Conservation (phyloP, 805 yeast genomes). For the Suhomyces xylopsoci region DNA sequence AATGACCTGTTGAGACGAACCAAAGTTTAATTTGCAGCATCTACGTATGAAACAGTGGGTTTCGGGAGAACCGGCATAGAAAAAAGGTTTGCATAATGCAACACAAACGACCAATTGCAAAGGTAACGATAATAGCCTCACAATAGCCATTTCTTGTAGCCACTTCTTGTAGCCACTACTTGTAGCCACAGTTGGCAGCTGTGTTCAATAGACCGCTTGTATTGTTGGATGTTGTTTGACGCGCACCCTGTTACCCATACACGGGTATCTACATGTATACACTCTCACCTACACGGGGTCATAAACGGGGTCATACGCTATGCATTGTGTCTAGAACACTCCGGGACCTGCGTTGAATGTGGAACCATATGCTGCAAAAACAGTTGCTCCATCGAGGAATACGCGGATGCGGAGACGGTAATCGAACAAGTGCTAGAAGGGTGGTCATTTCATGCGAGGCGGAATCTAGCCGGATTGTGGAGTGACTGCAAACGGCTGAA, state of each 20-base stretch:
- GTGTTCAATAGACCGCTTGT: neutral
- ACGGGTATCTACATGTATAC: no score
- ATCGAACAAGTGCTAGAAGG: no score
- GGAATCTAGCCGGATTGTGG: neutral
- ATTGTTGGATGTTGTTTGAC: neutral
- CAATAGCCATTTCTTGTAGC: neutral
- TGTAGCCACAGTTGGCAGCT: neutral
- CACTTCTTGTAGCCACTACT: neutral
- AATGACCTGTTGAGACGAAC: neutral
- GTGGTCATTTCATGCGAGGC: neutral
- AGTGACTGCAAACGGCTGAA: neutral
- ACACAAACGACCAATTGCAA: neutral
- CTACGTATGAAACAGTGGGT: neutral
- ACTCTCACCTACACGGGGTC: no score
- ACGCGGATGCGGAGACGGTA: no score
- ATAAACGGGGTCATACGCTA: no score
- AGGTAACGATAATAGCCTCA: neutral
- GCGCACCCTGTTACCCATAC: no score
- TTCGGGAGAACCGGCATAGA: neutral
- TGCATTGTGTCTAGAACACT: no score
- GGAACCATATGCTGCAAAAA: neutral
- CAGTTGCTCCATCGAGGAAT: neutral
- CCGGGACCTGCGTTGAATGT: neutral
- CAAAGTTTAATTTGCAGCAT: neutral
- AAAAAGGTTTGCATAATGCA: neutral